Evolutionary conservation across 2,329 filamentous ascomycete genomes (phyloP).

Genomic region (Colletotrichum coccodes): DNA sequence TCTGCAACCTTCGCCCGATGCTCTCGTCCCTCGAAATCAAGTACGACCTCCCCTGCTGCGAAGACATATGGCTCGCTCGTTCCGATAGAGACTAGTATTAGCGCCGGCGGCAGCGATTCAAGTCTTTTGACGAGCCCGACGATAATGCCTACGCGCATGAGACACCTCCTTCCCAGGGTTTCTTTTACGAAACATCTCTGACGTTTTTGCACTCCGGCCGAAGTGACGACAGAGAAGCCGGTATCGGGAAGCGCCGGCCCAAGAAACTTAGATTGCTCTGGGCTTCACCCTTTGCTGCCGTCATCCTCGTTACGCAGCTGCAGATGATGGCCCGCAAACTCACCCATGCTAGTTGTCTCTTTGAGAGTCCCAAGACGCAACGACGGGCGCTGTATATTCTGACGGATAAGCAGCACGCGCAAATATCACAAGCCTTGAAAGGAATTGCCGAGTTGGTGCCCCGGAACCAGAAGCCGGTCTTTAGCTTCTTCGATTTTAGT

Average conservation of each 20-base stretch:
- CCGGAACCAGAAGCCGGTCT: slow-evolving; percentile 4
- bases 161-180: slow-evolving; percentile 9
- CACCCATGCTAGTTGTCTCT: slow-evolving; percentile 15
- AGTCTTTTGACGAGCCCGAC: slow-evolving; percentile 20
- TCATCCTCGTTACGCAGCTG: slow-evolving; percentile 18
- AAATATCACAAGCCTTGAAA: slow-evolving; percentile 10
- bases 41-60: slow-evolving; percentile 20
- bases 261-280: slow-evolving; percentile 14
- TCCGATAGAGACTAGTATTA: slow-evolving; percentile 13
- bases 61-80: slow-evolving; percentile 18
- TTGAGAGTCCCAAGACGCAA: slow-evolving; percentile 11
- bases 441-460: slow-evolving; percentile 14
- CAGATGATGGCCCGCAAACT: slow-evolving; percentile 23
- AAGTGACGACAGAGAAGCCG: not conserved
- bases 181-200: slow-evolving; percentile 19
- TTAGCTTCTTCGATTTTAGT: slow-evolving; percentile 23
- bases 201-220: slow-evolving; percentile 1
- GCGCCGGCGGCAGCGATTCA: slow-evolving; percentile 11
- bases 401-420: slow-evolving; percentile 20
- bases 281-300: slow-evolving; percentile 16
- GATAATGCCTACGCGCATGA: slow-evolving; percentile 13
- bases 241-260: not conserved
- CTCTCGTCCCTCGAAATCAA: slow-evolving; percentile 23
- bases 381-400: slow-evolving; percentile 10
- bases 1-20: slow-evolving; percentile 21